Percentiles rank a stretch among this genome's conserved stretches.
Evolutionary conservation across 768 basidiomycete species (phyloP).

Genomic region (Jaapia argillacea): DNA sequence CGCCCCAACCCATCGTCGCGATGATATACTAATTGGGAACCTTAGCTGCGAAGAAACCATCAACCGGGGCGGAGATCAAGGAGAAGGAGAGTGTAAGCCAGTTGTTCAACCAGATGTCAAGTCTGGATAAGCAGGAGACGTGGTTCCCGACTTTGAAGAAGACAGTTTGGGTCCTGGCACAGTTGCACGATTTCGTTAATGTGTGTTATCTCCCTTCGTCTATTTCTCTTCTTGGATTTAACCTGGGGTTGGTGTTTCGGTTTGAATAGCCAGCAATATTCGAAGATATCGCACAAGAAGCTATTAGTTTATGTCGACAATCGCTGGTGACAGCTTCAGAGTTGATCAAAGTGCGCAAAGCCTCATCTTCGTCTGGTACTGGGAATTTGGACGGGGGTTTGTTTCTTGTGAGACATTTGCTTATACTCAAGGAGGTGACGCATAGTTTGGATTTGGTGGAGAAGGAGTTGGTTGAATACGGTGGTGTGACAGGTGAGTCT

Average conservation of each 20-base stretch:
- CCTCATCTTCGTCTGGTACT: conserved; percentile 15
- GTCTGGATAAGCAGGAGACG: conserved; percentile 65
- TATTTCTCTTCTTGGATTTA: not conserved
- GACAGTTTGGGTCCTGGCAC: conserved; percentile 86
- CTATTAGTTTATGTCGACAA: conserved; percentile 69
- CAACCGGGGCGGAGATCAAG: conserved; percentile 36
- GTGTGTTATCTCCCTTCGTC: conserved; percentile 29
- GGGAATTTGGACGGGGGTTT: conserved; percentile 61
- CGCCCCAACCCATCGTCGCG: conserved; percentile 1
- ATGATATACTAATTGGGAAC: no score
- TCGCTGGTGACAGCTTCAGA: conserved; percentile 71
- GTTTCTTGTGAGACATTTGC: conserved; percentile 83
- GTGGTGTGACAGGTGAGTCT: conserved; percentile 17
- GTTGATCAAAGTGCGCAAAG: conserved; percentile 42
- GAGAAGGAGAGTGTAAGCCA: conserved; percentile 66
- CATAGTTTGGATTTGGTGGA: conserved; percentile 59
- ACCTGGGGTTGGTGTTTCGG: no score
- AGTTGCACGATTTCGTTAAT: conserved; percentile 88
- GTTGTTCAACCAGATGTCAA: conserved; percentile 54
- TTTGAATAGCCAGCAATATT: conserved; percentile 83
- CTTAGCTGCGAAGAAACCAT: no score
- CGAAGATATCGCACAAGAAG: conserved; percentile 94
- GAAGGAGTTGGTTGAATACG: conserved; percentile 31
- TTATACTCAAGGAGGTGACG: conserved; percentile 88
- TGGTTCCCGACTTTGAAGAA: conserved; percentile 90